phyloP scores from a whole-genome alignment of 306 rosid genomes.

The Morella rubra region DNA sequence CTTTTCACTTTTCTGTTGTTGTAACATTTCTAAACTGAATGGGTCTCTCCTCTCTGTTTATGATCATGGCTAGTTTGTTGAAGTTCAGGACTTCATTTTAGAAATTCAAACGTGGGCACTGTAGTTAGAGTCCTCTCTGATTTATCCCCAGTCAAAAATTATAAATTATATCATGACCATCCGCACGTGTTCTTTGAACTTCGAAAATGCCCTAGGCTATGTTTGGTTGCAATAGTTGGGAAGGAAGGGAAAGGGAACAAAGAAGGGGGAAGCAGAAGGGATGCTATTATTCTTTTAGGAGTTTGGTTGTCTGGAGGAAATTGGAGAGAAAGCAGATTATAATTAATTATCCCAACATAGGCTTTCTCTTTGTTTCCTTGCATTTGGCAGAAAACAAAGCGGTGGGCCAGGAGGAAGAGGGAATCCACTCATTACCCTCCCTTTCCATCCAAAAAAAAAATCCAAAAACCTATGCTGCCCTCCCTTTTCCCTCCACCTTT shows the following conservation, averaged over 20 bases:
- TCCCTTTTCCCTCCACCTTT: not conserved
- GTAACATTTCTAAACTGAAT: constrained; percentile 24
- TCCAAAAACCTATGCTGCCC: not conserved
- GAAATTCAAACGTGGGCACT: constrained; percentile 12
- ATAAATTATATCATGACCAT: not conserved
- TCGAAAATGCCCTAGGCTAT: not conserved
- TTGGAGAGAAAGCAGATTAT: not conserved
- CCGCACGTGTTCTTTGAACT: not conserved
- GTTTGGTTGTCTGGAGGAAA: not conserved
- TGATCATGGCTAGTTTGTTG: constrained; percentile 8
- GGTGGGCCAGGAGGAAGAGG: not conserved
- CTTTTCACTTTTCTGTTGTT: constrained; percentile 8
- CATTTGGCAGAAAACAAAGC: not conserved
- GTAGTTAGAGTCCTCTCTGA: not conserved
- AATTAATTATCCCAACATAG: not conserved
- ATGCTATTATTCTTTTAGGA: not conserved
- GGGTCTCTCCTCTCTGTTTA: constrained; percentile 17
- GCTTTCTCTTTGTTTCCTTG: not conserved
- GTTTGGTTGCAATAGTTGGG: not conserved
- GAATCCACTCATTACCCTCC: not conserved
- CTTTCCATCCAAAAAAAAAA: not conserved
- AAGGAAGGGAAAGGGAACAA: not conserved
- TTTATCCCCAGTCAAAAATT: not conserved
- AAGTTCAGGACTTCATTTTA: constrained; percentile 21
- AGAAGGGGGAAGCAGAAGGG: not conserved